Evolutionary conservation across 257 asterid genomes (phyloP).

Genomic region (Solanum dulcamara): DNA sequence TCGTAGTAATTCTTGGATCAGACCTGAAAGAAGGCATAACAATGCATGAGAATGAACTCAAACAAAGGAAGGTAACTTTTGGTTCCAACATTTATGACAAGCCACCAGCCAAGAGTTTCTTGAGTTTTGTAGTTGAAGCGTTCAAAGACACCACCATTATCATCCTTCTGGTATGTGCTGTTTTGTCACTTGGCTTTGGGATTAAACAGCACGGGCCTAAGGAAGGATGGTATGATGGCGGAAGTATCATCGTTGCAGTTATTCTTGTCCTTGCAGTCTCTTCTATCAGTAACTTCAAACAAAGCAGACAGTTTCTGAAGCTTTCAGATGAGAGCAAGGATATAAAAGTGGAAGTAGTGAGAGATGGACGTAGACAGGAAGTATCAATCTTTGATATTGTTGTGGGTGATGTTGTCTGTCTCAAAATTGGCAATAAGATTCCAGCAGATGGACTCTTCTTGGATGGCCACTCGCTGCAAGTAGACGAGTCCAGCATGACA

Average conservation of each 20-base stretch:
- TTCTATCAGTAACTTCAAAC: slow-evolving; percentile 6
- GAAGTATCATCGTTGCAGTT: slow-evolving; percentile 1
- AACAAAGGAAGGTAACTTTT: neutral
- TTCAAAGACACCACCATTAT: slow-evolving; percentile 6
- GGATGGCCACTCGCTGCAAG: slow-evolving; percentile 27
- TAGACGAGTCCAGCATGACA: slow-evolving; percentile 29
- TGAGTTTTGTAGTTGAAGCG: slow-evolving; percentile 1
- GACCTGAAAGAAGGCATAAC: neutral
- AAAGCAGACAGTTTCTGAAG: slow-evolving; percentile 2
- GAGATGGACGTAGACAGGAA: slow-evolving; percentile 10
- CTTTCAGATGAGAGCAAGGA: slow-evolving; percentile 1
- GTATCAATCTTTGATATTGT: slow-evolving; percentile 16
- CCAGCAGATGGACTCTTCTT: slow-evolving; percentile 37
- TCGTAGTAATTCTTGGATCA: neutral
- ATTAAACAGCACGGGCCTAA: slow-evolving; percentile 3
- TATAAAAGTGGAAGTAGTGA: neutral
- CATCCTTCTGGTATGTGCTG: slow-evolving; percentile 1
- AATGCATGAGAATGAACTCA: neutral
- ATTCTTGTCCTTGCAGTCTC: slow-evolving; percentile 9
- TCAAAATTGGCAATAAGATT: slow-evolving; percentile 34
- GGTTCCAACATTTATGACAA: slow-evolving; percentile 1
- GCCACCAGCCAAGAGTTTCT: neutral
- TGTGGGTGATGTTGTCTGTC: slow-evolving; percentile 21
- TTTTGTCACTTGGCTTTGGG: slow-evolving; percentile 3
- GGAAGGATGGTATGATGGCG: slow-evolving; percentile 13